phyloP scores from a whole-genome alignment of 495 filamentous ascomycete genomes.

The Lophiostoma macrostomum region DNA sequence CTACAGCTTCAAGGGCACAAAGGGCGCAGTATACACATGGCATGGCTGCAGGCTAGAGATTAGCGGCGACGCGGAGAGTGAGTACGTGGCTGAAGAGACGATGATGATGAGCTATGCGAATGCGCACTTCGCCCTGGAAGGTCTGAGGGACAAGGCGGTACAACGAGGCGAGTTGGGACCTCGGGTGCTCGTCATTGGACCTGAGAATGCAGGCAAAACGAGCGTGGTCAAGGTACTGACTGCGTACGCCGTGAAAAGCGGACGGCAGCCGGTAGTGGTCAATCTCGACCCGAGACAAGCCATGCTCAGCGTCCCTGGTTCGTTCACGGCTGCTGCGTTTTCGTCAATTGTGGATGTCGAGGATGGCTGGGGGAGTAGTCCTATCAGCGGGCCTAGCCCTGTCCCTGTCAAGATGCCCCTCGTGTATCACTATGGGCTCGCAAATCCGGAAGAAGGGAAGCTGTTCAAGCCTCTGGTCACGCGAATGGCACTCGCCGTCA shows the following conservation, averaged over 20 bases:
- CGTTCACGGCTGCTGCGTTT: slow-evolving; percentile 77
- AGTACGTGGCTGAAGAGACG: slow-evolving; percentile 81
- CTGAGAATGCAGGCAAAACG: slow-evolving; percentile 80
- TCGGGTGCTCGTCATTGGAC: slow-evolving; percentile 79
- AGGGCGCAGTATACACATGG: slow-evolving; percentile 87
- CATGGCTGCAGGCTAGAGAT: slow-evolving; percentile 84
- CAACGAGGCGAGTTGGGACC: slow-evolving; percentile 53
- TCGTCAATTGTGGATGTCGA: slow-evolving; percentile 83
- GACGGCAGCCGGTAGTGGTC: slow-evolving; percentile 75
- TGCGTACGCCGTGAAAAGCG: slow-evolving; percentile 73
- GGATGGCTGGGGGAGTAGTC: slow-evolving; percentile 86
- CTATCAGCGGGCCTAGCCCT: slow-evolving; percentile 81
- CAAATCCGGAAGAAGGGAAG: slow-evolving; percentile 69
- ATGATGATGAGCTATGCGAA: slow-evolving; percentile 81
- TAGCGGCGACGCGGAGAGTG: slow-evolving; percentile 59
- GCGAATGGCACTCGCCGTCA: slow-evolving; percentile 74
- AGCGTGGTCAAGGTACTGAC: slow-evolving; percentile 77
- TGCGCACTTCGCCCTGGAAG: slow-evolving; percentile 79
- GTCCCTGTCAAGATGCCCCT: slow-evolving; percentile 88
- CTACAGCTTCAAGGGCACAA: slow-evolving; percentile 80
- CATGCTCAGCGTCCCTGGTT: slow-evolving; percentile 80
- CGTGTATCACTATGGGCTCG: slow-evolving; percentile 83
- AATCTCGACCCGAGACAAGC: slow-evolving; percentile 86
- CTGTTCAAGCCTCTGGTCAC: slow-evolving; percentile 72
- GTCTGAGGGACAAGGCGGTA: slow-evolving; percentile 52